Conservation (phyloP, 805 yeast species). For the Starmerella vaccinii region DNA sequence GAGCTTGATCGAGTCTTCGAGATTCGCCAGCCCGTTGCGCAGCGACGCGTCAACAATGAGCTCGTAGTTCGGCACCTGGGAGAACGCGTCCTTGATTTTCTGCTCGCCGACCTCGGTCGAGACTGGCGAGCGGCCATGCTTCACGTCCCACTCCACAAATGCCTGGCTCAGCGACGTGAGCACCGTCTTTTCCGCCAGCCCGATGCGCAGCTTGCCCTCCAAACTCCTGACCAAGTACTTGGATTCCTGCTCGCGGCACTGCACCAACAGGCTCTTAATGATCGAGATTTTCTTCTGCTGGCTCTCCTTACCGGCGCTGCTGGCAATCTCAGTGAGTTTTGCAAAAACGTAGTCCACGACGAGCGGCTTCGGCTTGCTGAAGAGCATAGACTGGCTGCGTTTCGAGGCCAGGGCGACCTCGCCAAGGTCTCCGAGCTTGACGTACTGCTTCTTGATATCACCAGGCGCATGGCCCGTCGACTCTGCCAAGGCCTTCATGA, state of each 20-base stretch:
- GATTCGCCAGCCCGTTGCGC: conserved; percentile 53
- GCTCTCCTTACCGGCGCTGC: conserved; percentile 65
- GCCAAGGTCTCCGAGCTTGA: conserved; percentile 82
- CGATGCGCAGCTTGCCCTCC: conserved; percentile 88
- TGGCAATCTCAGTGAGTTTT: conserved; percentile 67
- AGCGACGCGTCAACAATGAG: conserved; percentile 57
- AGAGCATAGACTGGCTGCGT: conserved; percentile 82
- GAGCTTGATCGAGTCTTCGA: conserved; percentile 59
- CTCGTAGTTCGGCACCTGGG: conserved; percentile 85
- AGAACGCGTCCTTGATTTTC: conserved; percentile 72
- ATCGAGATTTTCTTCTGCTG: conserved; percentile 67
- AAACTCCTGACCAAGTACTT: conserved; percentile 80
- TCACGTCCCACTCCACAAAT: conserved; percentile 50
- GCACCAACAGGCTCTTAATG: conserved; percentile 74
- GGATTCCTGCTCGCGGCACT: conserved; percentile 79
- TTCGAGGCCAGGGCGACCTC: conserved; percentile 76
- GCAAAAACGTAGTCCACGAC: conserved; percentile 64
- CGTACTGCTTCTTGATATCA: conserved; percentile 64
- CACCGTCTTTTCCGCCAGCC: conserved; percentile 89
- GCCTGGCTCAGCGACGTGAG: conserved; percentile 78
- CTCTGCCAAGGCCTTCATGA: conserved; percentile 80
- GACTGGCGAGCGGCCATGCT: conserved; percentile 15
- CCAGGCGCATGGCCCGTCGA: conserved; percentile 72
- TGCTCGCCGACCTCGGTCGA: conserved; percentile 26
- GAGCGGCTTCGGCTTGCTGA: conserved; percentile 67